Base-by-base conservation (phyloP, 2,329 filamentous ascomycete genomes). In the Nigrograna mackinnonii region DNA sequence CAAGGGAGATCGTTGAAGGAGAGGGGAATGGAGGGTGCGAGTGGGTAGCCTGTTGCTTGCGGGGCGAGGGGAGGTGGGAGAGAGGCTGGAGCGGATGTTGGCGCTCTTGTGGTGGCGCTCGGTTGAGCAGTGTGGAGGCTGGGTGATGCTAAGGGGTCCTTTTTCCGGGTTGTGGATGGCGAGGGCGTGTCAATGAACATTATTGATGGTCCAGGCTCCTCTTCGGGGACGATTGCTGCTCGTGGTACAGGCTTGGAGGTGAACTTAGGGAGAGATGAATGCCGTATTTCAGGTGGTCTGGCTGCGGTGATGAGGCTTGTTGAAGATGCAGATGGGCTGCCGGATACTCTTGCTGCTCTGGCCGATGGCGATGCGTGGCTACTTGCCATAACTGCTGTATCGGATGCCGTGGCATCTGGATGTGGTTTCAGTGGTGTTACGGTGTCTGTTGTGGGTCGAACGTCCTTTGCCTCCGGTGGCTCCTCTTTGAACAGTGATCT, bases 1-100 rank as follows among this genome's bases (percentile, higher is more conserved):
- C 86, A 89, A 0, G 90, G 89, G 4, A 95, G 73, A 58, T 95
- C 89, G 56, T 95, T 95, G 74, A 95, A 95, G 2, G 84, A 89
- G 2, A 95, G 73, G 0, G 89, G 80, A 3, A 89, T 68, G 3
- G 81, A 77, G 39, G 84, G 82, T 17, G 80, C 80, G 3, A 80
- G 79, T 0, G 78, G 77, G 50, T 72, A 80, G 6, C 77, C 77
- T 43, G 57, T 58, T 34, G 64, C 64, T 37, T 50, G 55, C 2
- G 54, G n/a, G n/a, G n/a, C n/a, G n/a, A n/a, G n/a, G n/a, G n/a
- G n/a, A n/a, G n/a, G n/a, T 37, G 5, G 13, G 34, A 12, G 20
- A 19, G 22, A 20, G 16, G 33, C n/a, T 13, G 20, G 37, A 20
- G 11, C 0, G 46, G 32, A 1, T 42, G 37, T 31, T 41, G 44